Conservation (phyloP, 176 grass and related monocot species). For the Eremochloa ophiuroides region DNA sequence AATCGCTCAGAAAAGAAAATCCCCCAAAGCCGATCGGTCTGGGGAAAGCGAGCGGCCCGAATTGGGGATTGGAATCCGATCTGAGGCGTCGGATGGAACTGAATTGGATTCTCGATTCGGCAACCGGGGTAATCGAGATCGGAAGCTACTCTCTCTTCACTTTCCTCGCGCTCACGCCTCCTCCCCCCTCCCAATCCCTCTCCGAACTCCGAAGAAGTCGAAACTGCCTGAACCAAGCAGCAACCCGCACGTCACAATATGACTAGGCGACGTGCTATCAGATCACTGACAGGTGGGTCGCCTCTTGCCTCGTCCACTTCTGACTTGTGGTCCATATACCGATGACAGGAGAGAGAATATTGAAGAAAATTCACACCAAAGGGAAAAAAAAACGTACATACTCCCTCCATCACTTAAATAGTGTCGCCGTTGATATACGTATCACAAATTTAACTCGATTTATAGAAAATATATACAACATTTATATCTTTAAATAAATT, state of each 20-base stretch:
- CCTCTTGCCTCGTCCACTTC: not conserved
- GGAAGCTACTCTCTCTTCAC: not conserved
- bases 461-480: too few species aligned
- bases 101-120: conserved; percentile 23
- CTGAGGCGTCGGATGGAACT: not conserved
- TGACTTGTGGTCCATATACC: not conserved
- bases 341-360: not conserved
- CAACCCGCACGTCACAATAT: conserved; percentile 3
- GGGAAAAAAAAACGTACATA: too few species aligned
- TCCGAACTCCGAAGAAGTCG: conserved; percentile 2
- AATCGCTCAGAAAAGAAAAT: conserved; percentile 11
- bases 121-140: conserved; percentile 26
- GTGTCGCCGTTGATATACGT: too few species aligned
- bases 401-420: too few species aligned
- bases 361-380: not conserved
- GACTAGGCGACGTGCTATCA: not conserved
- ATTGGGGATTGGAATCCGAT: conserved; percentile 20
- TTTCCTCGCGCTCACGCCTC: conserved; percentile 48
- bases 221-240: conserved; percentile 21
- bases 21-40: not conserved
- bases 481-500: too few species aligned
- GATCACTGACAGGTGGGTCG: not conserved
- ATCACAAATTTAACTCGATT: too few species aligned
- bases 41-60: not conserved
- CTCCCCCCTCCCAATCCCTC: not conserved